A percentile compares a stretch with the other conserved stretches of the same genome.
phyloP scores from a whole-genome alignment of 495 filamentous ascomycete species.

The Peziza echinospora region DNA sequence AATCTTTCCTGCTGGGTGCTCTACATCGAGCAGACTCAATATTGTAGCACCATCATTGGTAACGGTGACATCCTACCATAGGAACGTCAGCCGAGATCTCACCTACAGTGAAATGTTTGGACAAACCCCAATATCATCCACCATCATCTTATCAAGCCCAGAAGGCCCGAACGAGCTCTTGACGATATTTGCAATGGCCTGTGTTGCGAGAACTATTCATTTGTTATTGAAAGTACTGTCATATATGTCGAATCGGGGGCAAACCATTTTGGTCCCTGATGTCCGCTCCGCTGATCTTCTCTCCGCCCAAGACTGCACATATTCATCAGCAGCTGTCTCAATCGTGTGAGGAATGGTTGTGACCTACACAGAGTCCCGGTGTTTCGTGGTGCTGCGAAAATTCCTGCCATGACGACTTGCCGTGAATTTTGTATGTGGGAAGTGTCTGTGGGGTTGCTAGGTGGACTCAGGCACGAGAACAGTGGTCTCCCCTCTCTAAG shows the following conservation, averaged over 20 bases:
- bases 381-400: slow-evolving; percentile 77
- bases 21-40: slow-evolving; percentile 78
- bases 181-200: slow-evolving; percentile 94
- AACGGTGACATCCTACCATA: slow-evolving; percentile 74
- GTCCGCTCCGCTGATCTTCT: slow-evolving; percentile 87
- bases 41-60: slow-evolving; percentile 99
- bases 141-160: slow-evolving; percentile 99
- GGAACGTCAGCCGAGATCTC: too few relatives aligned
- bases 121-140: slow-evolving; percentile 90
- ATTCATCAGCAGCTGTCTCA: slow-evolving; percentile 6
- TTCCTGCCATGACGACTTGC: slow-evolving; percentile 45
- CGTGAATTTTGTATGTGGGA: too few relatives aligned
- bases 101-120: too few relatives aligned
- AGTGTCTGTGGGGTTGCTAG: background rate
- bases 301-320: slow-evolving; percentile 57
- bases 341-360: background rate
- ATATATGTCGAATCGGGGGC: too few relatives aligned
- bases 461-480: background rate
- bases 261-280: slow-evolving; percentile 89
- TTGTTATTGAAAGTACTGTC: background rate
- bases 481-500: background rate
- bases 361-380: slow-evolving; percentile 59
- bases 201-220: slow-evolving; percentile 62
- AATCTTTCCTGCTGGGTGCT: slow-evolving; percentile 96
- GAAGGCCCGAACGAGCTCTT: slow-evolving; percentile 96